Base-by-base conservation (phyloP, 2,329 filamentous ascomycete species). In the Helotiales sp. region DNA sequence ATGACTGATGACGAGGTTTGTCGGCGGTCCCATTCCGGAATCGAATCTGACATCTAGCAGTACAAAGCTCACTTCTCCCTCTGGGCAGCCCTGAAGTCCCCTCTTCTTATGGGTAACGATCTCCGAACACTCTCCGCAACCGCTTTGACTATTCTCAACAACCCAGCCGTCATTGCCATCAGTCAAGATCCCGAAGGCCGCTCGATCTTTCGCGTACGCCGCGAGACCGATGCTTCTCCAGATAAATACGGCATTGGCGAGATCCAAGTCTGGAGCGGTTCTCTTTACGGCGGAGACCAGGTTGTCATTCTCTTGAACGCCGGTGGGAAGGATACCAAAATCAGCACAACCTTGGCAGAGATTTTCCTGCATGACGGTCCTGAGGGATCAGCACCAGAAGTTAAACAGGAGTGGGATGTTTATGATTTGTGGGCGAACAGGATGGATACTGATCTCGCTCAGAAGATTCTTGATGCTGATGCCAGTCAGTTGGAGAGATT, bases 371-470 rank as follows among this genome's bases (percentile, higher is more conserved):
- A 82, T 65, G 75, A 79, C 47, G 80, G 81, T 17, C 79, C 78
- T 0, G 78, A 76, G 7, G 79, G 79, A 37, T 79, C 80, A 1
- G 80, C 80, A 0, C 71, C 76, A 0, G 77, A 83, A 72, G 72
- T 80, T 0, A 71, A 77, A 28, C 72, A 79, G 67, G 77, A 75
- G 0, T 86, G 83, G 83, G 82, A 85, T 63, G 76, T 86, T 3
- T 83, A 81, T 70, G 84, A 87, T 70, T 76, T 86, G 2, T 86
- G 84, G 84, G 83, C 79, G 3, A 81, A 82, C 66, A 78, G 84
- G 37, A 85, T 87, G 82, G 77, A 74, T 26, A 76, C 80, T 30
- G 75, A 73, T 1, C 78, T 80, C 62, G 82, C 83, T 0, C 74
- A 75, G 43, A 63, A 76, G 43, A 64, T 66, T 28, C 28, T 65